Base-by-base conservation (phyloP, 208 protist species). In the Wallacemonas collosoma region DNA sequence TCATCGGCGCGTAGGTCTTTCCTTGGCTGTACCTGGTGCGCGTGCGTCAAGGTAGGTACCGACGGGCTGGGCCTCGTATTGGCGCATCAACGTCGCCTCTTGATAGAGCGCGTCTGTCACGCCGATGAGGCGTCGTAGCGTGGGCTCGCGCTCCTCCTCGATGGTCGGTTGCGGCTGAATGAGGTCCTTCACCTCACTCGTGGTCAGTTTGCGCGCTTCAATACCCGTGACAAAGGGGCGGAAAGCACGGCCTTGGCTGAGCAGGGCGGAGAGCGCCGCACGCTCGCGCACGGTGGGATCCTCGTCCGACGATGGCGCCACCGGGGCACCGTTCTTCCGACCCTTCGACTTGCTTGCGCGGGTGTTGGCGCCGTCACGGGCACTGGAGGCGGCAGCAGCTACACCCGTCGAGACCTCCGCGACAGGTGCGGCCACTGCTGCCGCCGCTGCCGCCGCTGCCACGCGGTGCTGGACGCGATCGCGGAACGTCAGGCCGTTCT, bases 181-280 rank as follows among this genome's bases (percentile, higher is more conserved):
- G 43, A 90, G 44, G 36, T 45, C 43, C 44, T 67, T 47, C 40
- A 75, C 82, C 2, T 77, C 71, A 0, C 69, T 69, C 4, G 79
- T 80, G 7, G 83, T 35, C 1, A 85, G 72, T 63, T 84, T 86
- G n/a, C 76, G 73, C 64, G 90, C 92, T 36, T 93, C 82, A 41
- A 96, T 89, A 39, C 64, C 55, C 51, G 81, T 88, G n/a, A 96
- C 81, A 61, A 84, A 89, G 1, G 85, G 92, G 12, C 87, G 39
- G 61, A 94, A 94, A 6, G 83, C 43, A 44, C 76, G 70, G 1
- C 79, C 85, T 2, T 63, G 26, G n/a, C n/a, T 58, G n/a, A 86
- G 58, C 7, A 73, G 70, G 26, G 75, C 60, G 2, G 40, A 38
- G 14, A 85, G 62, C 26, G n/a, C 40, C 0, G 41, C 17, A 6